Percentiles rank a stretch among this genome's conserved stretches.
phyloP scores from a whole-genome alignment of 73 alveolate genomes.

The Blepharisma japonicum region DNA sequence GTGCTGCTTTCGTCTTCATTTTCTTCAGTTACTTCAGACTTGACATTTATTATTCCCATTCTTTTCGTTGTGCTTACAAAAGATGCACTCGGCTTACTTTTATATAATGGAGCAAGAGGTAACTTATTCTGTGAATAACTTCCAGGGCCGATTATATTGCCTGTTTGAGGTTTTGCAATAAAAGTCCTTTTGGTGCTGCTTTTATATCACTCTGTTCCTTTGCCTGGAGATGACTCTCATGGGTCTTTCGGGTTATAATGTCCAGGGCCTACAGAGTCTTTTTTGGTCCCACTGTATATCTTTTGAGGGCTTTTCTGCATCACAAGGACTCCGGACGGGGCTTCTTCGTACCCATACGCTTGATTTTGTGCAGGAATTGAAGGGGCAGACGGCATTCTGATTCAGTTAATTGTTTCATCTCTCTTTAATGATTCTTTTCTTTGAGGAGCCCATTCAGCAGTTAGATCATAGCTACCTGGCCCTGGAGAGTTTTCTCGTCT shows the following conservation, averaged over 20 bases:
- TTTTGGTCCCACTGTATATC: not conserved
- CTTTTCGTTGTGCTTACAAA: slow-evolving; percentile 22
- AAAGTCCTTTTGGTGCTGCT: slow-evolving; percentile 4
- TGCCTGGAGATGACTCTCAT: not conserved
- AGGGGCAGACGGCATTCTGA: slow-evolving; percentile 21
- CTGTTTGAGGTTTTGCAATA: not conserved
- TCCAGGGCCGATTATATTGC: slow-evolving; percentile 32
- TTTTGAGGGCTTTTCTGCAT: slow-evolving; percentile 5
- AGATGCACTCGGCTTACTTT: slow-evolving; percentile 1
- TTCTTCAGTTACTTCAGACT: not conserved
- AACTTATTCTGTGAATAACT: not conserved
- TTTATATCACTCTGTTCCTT: slow-evolving; percentile 29
- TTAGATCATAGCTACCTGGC: slow-evolving; percentile 16
- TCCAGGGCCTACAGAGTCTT: slow-evolving; percentile 35
- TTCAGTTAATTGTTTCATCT: not conserved
- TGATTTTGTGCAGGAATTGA: slow-evolving; percentile 28
- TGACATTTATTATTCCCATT: not conserved
- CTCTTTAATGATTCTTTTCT: not conserved
- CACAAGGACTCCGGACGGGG: slow-evolving; percentile 13
- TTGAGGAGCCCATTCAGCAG: not conserved
- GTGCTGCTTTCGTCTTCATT: not conserved
- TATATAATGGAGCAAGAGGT: not conserved
- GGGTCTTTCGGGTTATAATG: slow-evolving; percentile 22
- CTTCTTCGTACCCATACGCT: slow-evolving; percentile 26
- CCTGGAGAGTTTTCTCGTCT: slow-evolving; percentile 9